phyloP scores from a whole-genome alignment of 306 rosid species.

The Crotalaria pallida region DNA sequence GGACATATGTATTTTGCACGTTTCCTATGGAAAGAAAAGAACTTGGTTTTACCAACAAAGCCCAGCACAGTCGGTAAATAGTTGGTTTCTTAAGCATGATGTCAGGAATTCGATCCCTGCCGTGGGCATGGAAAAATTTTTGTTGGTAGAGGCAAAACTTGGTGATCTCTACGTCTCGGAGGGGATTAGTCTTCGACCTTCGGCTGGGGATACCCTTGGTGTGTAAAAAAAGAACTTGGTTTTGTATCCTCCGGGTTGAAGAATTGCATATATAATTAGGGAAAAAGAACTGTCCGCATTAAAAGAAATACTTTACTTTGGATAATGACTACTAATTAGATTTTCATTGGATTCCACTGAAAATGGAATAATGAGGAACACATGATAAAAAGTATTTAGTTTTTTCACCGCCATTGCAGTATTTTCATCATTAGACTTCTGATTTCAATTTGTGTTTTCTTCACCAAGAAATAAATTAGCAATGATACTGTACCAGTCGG shows the following conservation, averaged over 20 bases:
- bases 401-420: not conserved
- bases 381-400: not conserved
- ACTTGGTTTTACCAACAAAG: too few relatives aligned
- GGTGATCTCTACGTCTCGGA: too few relatives aligned
- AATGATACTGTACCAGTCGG: not conserved
- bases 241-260: not conserved
- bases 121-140: too few relatives aligned
- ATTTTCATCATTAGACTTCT: slow-evolving; percentile 25
- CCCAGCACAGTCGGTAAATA: too few relatives aligned
- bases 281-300: not conserved
- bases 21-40: not conserved
- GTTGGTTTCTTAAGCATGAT: too few relatives aligned
- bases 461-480: too few relatives aligned
- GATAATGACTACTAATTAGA: not conserved
- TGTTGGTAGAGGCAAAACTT: too few relatives aligned
- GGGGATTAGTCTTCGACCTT: too few relatives aligned
- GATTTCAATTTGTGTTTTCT: slow-evolving; percentile 5
- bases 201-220: too few relatives aligned
- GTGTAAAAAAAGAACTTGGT: too few relatives aligned
- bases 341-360: slow-evolving; percentile 31
- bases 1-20: not conserved
- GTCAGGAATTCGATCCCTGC: too few relatives aligned
- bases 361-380: slow-evolving; percentile 2
- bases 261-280: not conserved
- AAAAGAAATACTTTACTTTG: not conserved